These are phyloP conservation scores for Mortierella sp. DNA, from an alignment of 371 early-diverging fungal genomes.

Conservation along the genomic window DNA sequence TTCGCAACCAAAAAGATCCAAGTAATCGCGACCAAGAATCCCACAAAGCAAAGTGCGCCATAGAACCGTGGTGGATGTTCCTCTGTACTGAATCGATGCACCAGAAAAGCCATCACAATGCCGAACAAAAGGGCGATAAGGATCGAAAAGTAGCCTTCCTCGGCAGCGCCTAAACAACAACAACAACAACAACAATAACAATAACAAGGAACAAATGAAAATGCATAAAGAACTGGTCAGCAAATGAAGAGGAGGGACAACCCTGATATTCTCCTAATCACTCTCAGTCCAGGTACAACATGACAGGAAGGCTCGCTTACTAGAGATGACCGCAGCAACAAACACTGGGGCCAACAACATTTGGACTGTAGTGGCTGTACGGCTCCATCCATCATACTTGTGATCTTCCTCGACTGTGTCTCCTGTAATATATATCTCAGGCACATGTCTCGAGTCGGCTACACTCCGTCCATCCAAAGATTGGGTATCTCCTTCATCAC, in stretches of 20 bases:
- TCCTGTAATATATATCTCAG: slow-evolving; percentile 14
- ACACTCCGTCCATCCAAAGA: slow-evolving; percentile 43
- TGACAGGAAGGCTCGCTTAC: slow-evolving; percentile 14
- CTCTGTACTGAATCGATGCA: slow-evolving; percentile 34
- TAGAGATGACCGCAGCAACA: slow-evolving; percentile 42
- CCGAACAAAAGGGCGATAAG: slow-evolving; percentile 16
- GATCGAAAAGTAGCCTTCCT: slow-evolving; percentile 27
- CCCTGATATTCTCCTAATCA: no score
- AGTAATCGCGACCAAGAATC: slow-evolving; percentile 74
- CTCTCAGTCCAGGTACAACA: no score
- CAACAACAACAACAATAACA: neutral
- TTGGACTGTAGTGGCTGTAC: slow-evolving; percentile 42
- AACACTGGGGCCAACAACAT: slow-evolving; percentile 43
- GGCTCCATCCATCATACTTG: slow-evolving; percentile 41
- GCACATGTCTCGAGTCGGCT: neutral
- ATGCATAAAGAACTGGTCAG: neutral
- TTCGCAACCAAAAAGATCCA: slow-evolving; percentile 89
- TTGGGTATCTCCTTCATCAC: slow-evolving; percentile 28
- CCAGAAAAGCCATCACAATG: slow-evolving; percentile 6
- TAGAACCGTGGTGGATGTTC: slow-evolving; percentile 38
- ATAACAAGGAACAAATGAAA: neutral
- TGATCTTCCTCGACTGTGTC: neutral
- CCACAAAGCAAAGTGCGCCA: slow-evolving; percentile 68
- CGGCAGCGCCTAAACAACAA: slow-evolving; percentile 22
- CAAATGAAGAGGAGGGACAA: neutral